Evolutionary conservation across 495 filamentous ascomycete genomes (phyloP).

Genomic region (Baudoinia panamericana): DNA sequence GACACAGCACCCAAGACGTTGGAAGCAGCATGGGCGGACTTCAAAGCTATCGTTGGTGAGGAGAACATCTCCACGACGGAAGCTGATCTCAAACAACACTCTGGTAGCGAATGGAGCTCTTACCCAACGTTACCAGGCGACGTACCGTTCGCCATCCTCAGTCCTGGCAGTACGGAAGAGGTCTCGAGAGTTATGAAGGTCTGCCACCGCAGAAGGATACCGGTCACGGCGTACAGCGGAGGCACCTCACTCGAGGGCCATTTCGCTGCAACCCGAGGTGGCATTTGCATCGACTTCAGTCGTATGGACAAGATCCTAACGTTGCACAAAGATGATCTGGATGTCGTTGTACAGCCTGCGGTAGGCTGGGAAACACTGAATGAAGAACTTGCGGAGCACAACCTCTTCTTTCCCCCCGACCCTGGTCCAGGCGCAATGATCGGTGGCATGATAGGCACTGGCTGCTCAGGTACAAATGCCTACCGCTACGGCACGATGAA

Average conservation of each 20-base stretch:
- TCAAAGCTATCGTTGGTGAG: conserved; percentile 67
- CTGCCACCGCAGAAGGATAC: conserved; percentile 55
- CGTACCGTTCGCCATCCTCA: conserved; percentile 28
- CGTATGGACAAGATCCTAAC: conserved; percentile 61
- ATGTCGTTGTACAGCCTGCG: conserved; percentile 70
- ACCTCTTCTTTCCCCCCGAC: conserved; percentile 73
- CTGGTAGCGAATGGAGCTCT: conserved; percentile 81
- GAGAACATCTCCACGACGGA: conserved; percentile 70
- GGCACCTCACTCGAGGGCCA: conserved; percentile 74
- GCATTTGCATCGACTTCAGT: conserved; percentile 64
- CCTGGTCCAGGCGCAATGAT: conserved; percentile 78
- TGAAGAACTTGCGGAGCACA: conserved; percentile 51
- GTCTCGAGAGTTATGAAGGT: conserved; percentile 59
- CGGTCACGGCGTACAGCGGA: conserved; percentile 62
- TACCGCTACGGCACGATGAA: conserved; percentile 93
- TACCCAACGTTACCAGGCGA: conserved; percentile 38
- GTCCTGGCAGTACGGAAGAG: conserved; percentile 28
- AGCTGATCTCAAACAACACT: conserved; percentile 54
- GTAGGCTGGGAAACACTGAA: conserved; percentile 71
- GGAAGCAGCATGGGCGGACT: conserved; percentile 88
- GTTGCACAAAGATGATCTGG: conserved; percentile 61
- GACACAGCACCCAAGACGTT: conserved; percentile 62
- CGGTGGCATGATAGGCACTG: conserved; percentile 91
- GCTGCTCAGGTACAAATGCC: conserved; percentile 86
- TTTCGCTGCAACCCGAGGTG: conserved; percentile 58